Evolutionary conservation across 352 stramenopile species (phyloP), one percentile per base, ranked within the genome.

Genomic region (Globisporangium okanoganense): DNA sequence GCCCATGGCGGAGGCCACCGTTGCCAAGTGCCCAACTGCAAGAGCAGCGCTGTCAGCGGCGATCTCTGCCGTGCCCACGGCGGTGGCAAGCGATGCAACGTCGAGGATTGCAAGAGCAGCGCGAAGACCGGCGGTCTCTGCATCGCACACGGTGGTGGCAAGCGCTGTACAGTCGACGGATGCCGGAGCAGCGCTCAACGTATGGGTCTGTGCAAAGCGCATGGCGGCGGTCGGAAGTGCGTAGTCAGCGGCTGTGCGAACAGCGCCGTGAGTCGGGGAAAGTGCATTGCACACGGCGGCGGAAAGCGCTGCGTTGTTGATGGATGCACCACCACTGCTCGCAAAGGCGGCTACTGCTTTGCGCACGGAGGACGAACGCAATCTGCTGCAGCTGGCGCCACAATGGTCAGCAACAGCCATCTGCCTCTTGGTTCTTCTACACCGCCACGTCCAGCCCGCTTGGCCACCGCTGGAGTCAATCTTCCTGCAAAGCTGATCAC

Each of bases 41-140:
- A 79, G 25, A 92, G 81, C 58, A 92, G 83, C 53, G 85, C 85
- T 8, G 85, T 94, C 24, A 91, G 80, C 25, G 82, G 85, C 35
- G 69, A 88, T 63, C 65, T 89, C n/a, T 95, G 85, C 47, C 83
- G 83, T 36, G 85, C 85, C n/a, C 85, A 94, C 51, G 85, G 85
- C 52, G 85, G 85, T 29, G 85, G 85, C 40, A 85, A 86, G 66
- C 79, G 85, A 22, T 94, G 85, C 62, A 85, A 74, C 12, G 71
- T 94, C 25, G 68, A 78, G 22, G 76, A 75, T 62, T 94, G 85
- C 68, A 76, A 85, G 55, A 89, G 76, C 58, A 93, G 85, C 33
- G 85, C 85, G 24, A 93, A 93, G 65, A 92, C 84, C n/a, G 85
- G 85, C 3, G 85, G 85, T 14, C 74, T 87, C 5, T 95, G 86